Conservation (phyloP, 768 basidiomycete species). For the Dictyophora rubrovolvata region DNA sequence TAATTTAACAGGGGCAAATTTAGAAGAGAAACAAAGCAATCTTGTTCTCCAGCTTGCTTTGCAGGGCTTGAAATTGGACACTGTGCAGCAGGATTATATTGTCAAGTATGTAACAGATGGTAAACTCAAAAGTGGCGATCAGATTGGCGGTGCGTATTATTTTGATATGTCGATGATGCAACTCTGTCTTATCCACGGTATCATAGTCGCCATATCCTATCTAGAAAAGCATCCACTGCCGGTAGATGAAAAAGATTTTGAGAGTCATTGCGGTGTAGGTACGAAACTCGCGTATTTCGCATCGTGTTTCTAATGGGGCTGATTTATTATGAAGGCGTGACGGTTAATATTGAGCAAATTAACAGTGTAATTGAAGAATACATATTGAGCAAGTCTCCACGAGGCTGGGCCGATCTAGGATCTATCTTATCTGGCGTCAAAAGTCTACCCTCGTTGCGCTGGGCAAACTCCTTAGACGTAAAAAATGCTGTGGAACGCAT, state of each 20-base stretch:
- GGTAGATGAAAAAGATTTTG: constrained; percentile 59
- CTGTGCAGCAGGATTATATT: constrained; percentile 49
- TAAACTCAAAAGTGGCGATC: constrained; percentile 70
- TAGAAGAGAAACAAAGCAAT: constrained; percentile 71
- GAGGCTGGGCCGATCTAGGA: constrained; percentile 73
- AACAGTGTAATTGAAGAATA: constrained; percentile 44
- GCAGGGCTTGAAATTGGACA: constrained; percentile 50
- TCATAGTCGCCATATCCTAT: constrained; percentile 66
- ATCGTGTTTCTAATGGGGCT: background rate
- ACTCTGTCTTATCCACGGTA: background rate
- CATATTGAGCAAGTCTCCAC: constrained; percentile 35
- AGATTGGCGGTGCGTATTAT: constrained; percentile 62
- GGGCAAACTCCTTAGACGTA: constrained; percentile 77
- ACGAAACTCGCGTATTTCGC: constrained; percentile 19
- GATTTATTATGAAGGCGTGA: constrained; percentile 52
- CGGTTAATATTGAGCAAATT: constrained; percentile 60
- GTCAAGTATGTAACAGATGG: constrained; percentile 62
- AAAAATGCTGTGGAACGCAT: constrained; percentile 71
- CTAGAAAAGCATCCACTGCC: constrained; percentile 50
- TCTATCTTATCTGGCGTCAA: constrained; percentile 55
- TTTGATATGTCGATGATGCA: background rate
- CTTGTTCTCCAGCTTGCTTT: constrained; percentile 60
- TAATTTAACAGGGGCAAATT: constrained; percentile 30
- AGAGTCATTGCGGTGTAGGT: constrained; percentile 83
- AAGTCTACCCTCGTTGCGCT: constrained; percentile 51